A percentile compares a stretch with the other conserved stretches of the same genome.
These are phyloP conservation scores for Barnettozyma populi DNA, from an alignment of 805 yeast genomes.

Conservation along the genomic window DNA sequence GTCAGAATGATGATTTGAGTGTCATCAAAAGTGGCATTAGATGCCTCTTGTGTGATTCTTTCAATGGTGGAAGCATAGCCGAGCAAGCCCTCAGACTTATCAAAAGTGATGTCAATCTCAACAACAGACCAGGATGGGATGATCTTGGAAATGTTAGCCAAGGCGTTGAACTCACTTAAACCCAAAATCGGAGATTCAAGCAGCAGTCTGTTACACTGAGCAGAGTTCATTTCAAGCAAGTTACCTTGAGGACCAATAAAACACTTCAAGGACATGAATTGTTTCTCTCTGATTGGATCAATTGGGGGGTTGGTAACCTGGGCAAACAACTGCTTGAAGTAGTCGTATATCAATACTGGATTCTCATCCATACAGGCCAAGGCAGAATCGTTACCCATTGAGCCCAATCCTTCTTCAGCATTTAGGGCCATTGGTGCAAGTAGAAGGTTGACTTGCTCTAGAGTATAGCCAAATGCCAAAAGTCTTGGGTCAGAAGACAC, in stretches of 20 bases:
- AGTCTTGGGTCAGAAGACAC: slow-evolving; percentile 79
- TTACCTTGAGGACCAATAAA: slow-evolving; percentile 98
- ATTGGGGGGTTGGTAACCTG: slow-evolving; percentile 99
- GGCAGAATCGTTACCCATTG: slow-evolving; percentile 98
- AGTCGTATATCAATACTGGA: slow-evolving; percentile 86
- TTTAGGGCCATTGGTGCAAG: slow-evolving; percentile 90
- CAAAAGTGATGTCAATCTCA: slow-evolving; percentile 83
- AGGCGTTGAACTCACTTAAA: slow-evolving; percentile 66
- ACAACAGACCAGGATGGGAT: slow-evolving; percentile 85
- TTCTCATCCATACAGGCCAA: slow-evolving; percentile 91
- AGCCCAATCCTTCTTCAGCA: slow-evolving; percentile 93
- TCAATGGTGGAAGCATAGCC: slow-evolving; percentile 86
- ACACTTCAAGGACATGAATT: slow-evolving; percentile 96
- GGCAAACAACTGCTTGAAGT: slow-evolving; percentile 93
- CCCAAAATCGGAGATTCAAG: slow-evolving; percentile 80
- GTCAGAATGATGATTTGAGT: slow-evolving; percentile 71
- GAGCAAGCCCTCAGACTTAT: slow-evolving; percentile 71
- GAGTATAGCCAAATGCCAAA: slow-evolving; percentile 87
- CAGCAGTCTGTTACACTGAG: slow-evolving; percentile 84
- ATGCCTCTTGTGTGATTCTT: slow-evolving; percentile 81
- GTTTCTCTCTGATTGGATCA: slow-evolving; percentile 94
- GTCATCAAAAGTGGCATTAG: slow-evolving; percentile 72
- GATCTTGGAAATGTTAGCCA: slow-evolving; percentile 63
- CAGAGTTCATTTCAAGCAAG: slow-evolving; percentile 83
- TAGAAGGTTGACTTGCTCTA: slow-evolving; percentile 79